Conservation (phyloP, 306 rosid genomes). For the Quercus bicolor region DNA sequence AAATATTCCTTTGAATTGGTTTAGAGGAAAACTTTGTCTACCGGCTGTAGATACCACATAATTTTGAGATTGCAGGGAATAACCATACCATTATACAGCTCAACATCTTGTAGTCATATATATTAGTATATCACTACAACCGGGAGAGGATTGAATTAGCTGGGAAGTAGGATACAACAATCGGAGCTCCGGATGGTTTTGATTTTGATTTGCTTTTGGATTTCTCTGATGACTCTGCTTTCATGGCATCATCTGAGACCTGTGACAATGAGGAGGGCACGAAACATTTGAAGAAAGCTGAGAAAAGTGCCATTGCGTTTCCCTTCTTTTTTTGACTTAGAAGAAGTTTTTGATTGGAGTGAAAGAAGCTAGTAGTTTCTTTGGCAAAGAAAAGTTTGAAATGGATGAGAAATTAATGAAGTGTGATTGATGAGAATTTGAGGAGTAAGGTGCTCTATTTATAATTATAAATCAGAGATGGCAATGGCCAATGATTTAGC, state of each 20-base stretch:
- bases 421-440: no score
- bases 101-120: no score
- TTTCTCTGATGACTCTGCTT: background rate
- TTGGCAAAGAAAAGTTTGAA: background rate
- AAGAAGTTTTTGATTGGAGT: background rate
- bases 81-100: no score
- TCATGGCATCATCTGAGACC: background rate
- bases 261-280: background rate
- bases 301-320: background rate
- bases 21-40: no score
- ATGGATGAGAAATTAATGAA: no score
- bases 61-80: no score
- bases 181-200: background rate
- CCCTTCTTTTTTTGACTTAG: background rate
- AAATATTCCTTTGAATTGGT: no score
- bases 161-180: slow-evolving; percentile 10
- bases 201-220: background rate
- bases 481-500: no score
- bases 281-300: background rate
- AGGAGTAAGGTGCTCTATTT: no score
- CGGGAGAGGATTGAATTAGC: slow-evolving; percentile 10
- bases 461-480: no score
- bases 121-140: background rate
- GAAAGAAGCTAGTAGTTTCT: background rate
- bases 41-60: no score